Evolutionary conservation across 2,329 filamentous ascomycete species (phyloP), one percentile per base, ranked within the genome.

Genomic region (Tolypocladium endophyticum): DNA sequence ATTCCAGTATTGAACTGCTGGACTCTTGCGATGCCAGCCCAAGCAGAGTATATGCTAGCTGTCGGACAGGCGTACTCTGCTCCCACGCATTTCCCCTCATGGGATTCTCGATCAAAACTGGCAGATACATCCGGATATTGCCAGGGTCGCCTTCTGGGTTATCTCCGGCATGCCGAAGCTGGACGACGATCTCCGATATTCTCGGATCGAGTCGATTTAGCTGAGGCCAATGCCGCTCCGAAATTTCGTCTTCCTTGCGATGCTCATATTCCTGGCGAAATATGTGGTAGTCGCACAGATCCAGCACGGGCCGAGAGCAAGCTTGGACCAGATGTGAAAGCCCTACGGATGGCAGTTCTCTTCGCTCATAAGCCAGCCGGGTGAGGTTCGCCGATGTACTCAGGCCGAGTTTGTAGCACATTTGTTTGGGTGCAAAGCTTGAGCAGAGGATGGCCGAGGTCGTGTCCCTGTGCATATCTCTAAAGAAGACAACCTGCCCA

Each of bases 401-500:
- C 4, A 83, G 66, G 3, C 74, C 72, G n/a, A 85, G 69, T 43
- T 72, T 73, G 38, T 72, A 60, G 64, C 71, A 76, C 62, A 76
- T 81, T 33, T 70, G 70, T 54, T 61, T 66, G 36, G 68, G 75
- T 63, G 63, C 64, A 60, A 73, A 76, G 3, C 60, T 61, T 3
- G 67, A 60, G 56, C 69, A 71, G 6, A 63, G 56, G 20, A 71
- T 60, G 36, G 57, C 62, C 12, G 62, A 65, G 60, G 63, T 64
- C 61, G 64, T 61, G 38, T 70, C 61, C 33, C 69, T 39, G 39
- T 83, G 78, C 1, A 93, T 71, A 55, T 90, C 87, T 59, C 81
- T 78, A 36, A 96, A 81, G 60, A 93, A 87, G 0, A 86, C 76
- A 0, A 96, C 84, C 1, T 79, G 77, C 0, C 87, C 87, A 1